Evolutionary conservation across 192 early-diverging fungal genomes (phyloP), one percentile per base, ranked within the genome.

Genomic region (Glomus cerebriforme): DNA sequence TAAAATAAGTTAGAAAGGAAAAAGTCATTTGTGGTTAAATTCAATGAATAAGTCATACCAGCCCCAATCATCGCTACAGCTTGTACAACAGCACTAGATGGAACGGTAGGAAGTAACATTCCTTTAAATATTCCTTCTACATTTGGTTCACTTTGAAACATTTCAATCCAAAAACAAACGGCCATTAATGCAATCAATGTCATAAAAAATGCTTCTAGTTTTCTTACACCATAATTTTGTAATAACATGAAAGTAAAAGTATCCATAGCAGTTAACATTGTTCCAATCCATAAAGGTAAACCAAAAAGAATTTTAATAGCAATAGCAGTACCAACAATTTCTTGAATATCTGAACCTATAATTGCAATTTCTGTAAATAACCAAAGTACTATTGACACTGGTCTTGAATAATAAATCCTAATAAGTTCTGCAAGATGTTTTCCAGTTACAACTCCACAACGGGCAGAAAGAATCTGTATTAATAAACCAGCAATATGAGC

Each of bases 321-420:
- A 71, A 97, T 95, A 3, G 95, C 96, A 7, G 95, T 95, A 13
- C 96, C 96, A n/a, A 97, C 91, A 19, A 96, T 93, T 69, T 92
- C 91, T 74, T 92, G 91, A 47, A 92, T 92, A 67, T 92, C 91
- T 1, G 89, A 90, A 6, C 90, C 90, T 32, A 92, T 91, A 54
- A 92, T 92, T 5, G 91, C 91, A 12, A 89, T 71, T 76, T 92
- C 89, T 54, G 87, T 90, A 63, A 91, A 81, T 8, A 88, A 54
- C 88, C 89, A 92, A 35, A 92, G 81, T 67, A 87, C 62, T 10
- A 82, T 82, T 17, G 81, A 65, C 37, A 85, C 75, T 1, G 83
- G 81, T 45, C 83, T 83, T 73, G 84, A 86, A 77, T 90, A 92
- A 76, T 88, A 82, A 45, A 45, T 75, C 12, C 74, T 70, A 26